A percentile compares a stretch with the other conserved stretches of the same genome.
phyloP scores from a whole-genome alignment of 208 protist species.

The Crithidia acanthocephali region DNA sequence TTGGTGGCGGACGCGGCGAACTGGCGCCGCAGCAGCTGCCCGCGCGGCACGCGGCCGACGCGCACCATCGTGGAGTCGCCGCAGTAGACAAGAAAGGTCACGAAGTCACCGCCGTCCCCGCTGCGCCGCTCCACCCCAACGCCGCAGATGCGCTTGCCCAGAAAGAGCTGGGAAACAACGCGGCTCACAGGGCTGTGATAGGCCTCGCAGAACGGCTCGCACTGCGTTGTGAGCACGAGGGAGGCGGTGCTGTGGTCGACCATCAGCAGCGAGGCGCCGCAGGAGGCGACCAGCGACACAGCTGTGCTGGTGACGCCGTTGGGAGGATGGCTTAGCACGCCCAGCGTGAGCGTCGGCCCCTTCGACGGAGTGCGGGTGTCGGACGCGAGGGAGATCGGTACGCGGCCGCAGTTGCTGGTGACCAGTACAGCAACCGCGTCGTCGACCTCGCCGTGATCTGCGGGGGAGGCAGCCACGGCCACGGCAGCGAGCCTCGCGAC shows the following conservation, averaged over 20 bases:
- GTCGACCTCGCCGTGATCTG: constrained; percentile 12
- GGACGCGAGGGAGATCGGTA: constrained; percentile 33
- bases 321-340: constrained; percentile 9
- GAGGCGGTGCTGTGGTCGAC: constrained; percentile 50
- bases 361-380: background rate
- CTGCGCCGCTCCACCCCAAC: constrained; percentile 35
- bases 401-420: constrained; percentile 40
- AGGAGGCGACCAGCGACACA: constrained; percentile 28
- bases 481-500: constrained; percentile 14
- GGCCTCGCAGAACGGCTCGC: constrained; percentile 41
- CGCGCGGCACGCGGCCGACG: constrained; percentile 42
- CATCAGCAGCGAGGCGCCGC: constrained; percentile 34
- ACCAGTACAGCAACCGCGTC: constrained; percentile 42
- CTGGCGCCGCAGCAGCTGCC: constrained; percentile 41
- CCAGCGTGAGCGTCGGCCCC: constrained; percentile 5
- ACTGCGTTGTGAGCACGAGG: constrained; percentile 44
- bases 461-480: constrained; percentile 28
- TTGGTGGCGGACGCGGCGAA: constrained; percentile 31
- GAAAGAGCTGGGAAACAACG: constrained; percentile 50
- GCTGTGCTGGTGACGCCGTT: constrained; percentile 20
- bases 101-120: constrained; percentile 27
- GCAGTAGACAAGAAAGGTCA: constrained; percentile 63
- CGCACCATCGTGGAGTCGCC: constrained; percentile 39
- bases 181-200: constrained; percentile 26
- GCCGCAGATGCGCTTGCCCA: constrained; percentile 42